These are phyloP conservation scores for Blastobotrys americana DNA, from an alignment of 805 yeast genomes.

Conservation along the genomic window DNA sequence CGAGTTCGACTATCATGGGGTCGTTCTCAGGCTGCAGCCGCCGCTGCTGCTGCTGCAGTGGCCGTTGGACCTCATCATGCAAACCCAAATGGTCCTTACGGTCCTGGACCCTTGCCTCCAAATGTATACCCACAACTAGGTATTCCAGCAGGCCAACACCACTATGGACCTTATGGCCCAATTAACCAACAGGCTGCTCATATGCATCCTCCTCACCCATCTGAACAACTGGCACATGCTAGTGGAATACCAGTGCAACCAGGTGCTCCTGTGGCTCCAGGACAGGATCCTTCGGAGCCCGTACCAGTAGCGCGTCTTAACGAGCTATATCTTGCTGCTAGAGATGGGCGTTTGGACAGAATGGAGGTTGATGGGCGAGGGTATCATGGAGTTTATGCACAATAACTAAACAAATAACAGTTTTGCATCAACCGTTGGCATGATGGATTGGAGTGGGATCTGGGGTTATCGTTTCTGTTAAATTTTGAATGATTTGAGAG, in stretches of 20 bases:
- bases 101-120: slow-evolving; percentile 31
- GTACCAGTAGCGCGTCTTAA: slow-evolving; percentile 39
- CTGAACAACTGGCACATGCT: slow-evolving; percentile 5
- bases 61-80: slow-evolving; percentile 12
- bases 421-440: neutral
- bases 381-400: slow-evolving; percentile 37
- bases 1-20: slow-evolving; percentile 88
- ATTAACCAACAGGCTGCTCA: slow-evolving; percentile 25
- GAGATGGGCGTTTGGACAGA: slow-evolving; percentile 49
- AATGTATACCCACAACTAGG: slow-evolving; percentile 30
- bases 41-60: slow-evolving; percentile 5
- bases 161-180: slow-evolving; percentile 31
- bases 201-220: slow-evolving; percentile 14
- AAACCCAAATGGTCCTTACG: slow-evolving; percentile 26
- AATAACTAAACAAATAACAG: slow-evolving; percentile 18
- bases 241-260: slow-evolving; percentile 7
- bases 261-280: slow-evolving; percentile 22
- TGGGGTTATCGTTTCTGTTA: too few species aligned
- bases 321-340: slow-evolving; percentile 47
- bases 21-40: slow-evolving; percentile 38
- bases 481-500: too few species aligned
- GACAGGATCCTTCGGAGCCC: slow-evolving; percentile 32
- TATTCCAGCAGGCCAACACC: slow-evolving; percentile 29
- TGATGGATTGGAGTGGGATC: neutral
- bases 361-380: slow-evolving; percentile 43